Conservation (phyloP, 2,329 filamentous ascomycete genomes). For the Aurifilum marmelostoma region DNA sequence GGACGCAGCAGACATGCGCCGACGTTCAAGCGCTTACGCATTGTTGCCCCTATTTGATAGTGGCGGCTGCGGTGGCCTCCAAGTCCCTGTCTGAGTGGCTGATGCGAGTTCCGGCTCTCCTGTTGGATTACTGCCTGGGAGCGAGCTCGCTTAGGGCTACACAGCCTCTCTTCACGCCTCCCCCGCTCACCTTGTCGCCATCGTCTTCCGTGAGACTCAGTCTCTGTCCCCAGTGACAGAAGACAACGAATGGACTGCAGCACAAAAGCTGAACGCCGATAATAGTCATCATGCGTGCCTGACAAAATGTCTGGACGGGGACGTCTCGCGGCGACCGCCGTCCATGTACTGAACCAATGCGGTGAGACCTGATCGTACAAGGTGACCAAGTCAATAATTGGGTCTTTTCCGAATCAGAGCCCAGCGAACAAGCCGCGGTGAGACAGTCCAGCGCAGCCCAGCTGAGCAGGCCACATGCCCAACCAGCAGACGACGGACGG, state of each 20-base stretch:
- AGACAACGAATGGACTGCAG: conserved; percentile 9
- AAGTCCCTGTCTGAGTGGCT: neutral
- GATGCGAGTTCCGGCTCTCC: conserved; percentile 1
- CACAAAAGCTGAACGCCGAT: conserved; percentile 5
- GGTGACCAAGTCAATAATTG: conserved; percentile 7
- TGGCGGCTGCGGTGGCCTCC: conserved; percentile 8
- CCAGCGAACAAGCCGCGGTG: neutral
- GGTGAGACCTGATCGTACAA: conserved; percentile 27
- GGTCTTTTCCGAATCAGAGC: conserved; percentile 17
- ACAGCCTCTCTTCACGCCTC: neutral
- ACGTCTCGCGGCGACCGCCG: conserved; percentile 8
- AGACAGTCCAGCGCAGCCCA: conserved; percentile 18
- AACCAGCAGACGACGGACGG: conserved; percentile 6
- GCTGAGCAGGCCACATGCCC: conserved; percentile 22
- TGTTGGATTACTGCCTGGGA: neutral
- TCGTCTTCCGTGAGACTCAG: neutral
- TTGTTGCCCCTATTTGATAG: neutral
- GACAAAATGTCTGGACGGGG: neutral
- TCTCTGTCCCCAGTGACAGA: neutral
- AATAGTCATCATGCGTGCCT: neutral
- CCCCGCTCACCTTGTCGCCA: neutral
- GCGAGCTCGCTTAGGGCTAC: neutral
- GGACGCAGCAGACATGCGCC: conserved; percentile 3
- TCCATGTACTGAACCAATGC: conserved; percentile 13
- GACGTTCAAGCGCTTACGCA: conserved; percentile 5